Conservation (phyloP, 768 basidiomycete species). For the Suillus plorans region DNA sequence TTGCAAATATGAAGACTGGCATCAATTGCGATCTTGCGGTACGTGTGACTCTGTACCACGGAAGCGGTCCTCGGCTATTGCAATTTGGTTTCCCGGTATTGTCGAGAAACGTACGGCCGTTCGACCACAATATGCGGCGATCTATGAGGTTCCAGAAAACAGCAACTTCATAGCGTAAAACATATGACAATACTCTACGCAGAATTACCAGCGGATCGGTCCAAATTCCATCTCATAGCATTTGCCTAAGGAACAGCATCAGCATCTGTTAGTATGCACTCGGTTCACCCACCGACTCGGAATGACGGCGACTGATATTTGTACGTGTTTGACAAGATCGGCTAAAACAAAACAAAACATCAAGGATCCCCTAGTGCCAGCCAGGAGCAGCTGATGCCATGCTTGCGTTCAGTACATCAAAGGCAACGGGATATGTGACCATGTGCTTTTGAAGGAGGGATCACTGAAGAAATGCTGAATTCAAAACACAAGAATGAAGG, state of each 20-base stretch:
- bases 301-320: too few relatives aligned
- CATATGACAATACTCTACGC: not conserved
- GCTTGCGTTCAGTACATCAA: constrained; percentile 64
- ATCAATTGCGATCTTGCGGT: not conserved
- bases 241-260: not conserved
- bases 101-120: not conserved
- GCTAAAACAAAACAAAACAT: constrained; percentile 50
- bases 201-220: not conserved
- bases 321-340: constrained; percentile 47
- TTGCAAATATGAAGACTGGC: not conserved
- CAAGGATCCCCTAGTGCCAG: constrained; percentile 82
- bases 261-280: not conserved
- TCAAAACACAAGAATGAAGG: not conserved
- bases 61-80: not conserved
- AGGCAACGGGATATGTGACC: constrained; percentile 59
- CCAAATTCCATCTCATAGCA: not conserved
- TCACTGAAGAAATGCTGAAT: not conserved
- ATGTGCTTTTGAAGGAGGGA: constrained; percentile 49
- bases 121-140: not conserved
- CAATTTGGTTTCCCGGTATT: not conserved
- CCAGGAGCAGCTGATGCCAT: constrained; percentile 80
- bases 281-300: too few relatives aligned
- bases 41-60: constrained; percentile 11
- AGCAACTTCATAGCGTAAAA: not conserved
- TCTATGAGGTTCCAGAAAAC: not conserved